Evolutionary conservation across 768 basidiomycete genomes (phyloP), one percentile per base, ranked within the genome.

Genomic region (Chalciporus pseudorubinellus): DNA sequence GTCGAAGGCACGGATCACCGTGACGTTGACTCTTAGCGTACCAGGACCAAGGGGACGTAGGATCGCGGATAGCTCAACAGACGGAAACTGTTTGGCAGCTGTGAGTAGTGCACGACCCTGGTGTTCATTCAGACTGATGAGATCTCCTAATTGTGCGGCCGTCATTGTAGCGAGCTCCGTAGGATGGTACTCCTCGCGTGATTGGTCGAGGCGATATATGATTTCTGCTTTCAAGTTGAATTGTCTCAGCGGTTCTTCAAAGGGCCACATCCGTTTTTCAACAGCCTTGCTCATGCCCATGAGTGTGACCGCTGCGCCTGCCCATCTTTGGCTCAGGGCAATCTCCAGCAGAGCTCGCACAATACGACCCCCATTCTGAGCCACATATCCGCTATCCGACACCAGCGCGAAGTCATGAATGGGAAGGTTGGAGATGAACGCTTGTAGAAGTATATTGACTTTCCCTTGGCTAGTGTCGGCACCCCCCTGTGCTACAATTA

Each of bases 401-500:
- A 98, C 87, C 52, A 99, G 74, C 9, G 97, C 97, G 61, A 97
- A 99, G 70, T 99, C 97, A 53, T 97, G 89, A 13, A 97, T 74
- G n/a, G 75, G 73, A 39, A 82, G 77, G 41, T 80, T 73, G 33
- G 93, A 97, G 56, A 99, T 92, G 68, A 82, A 90, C 1, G 83
- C 88, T 71, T 99, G 97, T 19, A 99, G 75, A 16, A 98, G 78
- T 54, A 98, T 90, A 67, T 98, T 98, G 71, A 95, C 93, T 72
- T 99, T 99, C 43, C 82, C 92, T 69, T 75, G 82, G 53, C 78
- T 80, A 12, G 77, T 81, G 48, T 82, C 76, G 1, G 77, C 77
- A 6, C 81, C 89, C 14, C 82, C 87, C 87, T 93, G 54, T 20
- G 20, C 44, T 28, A 34, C 29, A 9, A 34, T 52, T 39, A 52